These are phyloP conservation scores for Yamadazyma olivae DNA, from an alignment of 805 yeast species.

Conservation along the genomic window DNA sequence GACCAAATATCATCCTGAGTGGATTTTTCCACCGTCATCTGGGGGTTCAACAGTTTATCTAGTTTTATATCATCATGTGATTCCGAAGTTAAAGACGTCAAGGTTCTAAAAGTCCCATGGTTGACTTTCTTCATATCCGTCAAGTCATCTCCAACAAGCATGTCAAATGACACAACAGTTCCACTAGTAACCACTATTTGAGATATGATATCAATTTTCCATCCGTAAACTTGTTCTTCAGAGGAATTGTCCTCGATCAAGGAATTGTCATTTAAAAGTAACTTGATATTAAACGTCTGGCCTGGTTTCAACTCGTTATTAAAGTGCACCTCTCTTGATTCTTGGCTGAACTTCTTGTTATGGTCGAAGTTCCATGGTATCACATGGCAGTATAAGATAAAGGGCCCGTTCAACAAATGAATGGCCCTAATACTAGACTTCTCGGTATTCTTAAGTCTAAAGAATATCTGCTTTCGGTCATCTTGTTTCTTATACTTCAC, in stretches of 20 bases:
- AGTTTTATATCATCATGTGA: constrained; percentile 3
- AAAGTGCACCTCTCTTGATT: constrained; percentile 31
- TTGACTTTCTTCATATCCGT: constrained; percentile 30
- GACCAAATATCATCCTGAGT: constrained; percentile 35
- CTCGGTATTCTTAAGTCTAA: constrained; percentile 40
- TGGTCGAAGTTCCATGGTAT: constrained; percentile 35
- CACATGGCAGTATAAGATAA: constrained; percentile 42
- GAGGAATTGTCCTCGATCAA: background rate
- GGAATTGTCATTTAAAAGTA: constrained; percentile 49
- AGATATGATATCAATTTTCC: constrained; percentile 40
- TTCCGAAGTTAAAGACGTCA: constrained; percentile 7
- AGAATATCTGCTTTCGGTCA: constrained; percentile 19
- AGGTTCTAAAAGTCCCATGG: constrained; percentile 17
- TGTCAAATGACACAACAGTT: constrained; percentile 29
- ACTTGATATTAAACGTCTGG: constrained; percentile 56
- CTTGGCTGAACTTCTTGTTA: constrained; percentile 17
- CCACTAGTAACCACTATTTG: constrained; percentile 37
- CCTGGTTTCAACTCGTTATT: constrained; percentile 61
- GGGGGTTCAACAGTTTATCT: constrained; percentile 17
- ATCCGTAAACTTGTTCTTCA: constrained; percentile 17
- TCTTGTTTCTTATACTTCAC: constrained; percentile 23
- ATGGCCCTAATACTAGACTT: constrained; percentile 35
- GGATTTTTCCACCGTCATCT: constrained; percentile 22
- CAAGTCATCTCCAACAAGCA: constrained; percentile 37
- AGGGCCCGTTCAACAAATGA: constrained; percentile 42